Evolutionary conservation across 345 rosid genomes (phyloP).

Genomic region (Xanthoceras sorbifolium): DNA sequence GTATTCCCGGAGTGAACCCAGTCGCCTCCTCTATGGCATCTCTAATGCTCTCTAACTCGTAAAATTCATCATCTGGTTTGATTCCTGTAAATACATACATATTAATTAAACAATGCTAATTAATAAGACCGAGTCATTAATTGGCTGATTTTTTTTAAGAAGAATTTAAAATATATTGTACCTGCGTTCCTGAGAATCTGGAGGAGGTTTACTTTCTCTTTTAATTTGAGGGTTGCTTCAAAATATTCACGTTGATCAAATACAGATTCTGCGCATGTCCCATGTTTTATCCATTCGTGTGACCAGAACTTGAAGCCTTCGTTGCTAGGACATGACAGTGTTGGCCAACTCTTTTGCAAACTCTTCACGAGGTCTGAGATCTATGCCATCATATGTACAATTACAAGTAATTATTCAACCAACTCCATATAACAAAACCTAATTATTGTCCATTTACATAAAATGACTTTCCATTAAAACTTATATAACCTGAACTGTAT

Average conservation of each 20-base stretch:
- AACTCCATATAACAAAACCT: too few relatives aligned
- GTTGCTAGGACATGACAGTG: conserved; percentile 71
- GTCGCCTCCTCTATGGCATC: conserved; percentile 46
- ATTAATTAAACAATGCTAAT: too few relatives aligned
- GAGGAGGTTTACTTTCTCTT: conserved; percentile 54
- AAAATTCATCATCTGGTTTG: conserved; percentile 60
- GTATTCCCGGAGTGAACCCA: conserved; percentile 58
- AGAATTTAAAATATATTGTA: too few relatives aligned
- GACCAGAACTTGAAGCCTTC: conserved; percentile 68
- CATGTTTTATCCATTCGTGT: conserved; percentile 86
- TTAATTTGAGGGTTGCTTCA: conserved; percentile 53
- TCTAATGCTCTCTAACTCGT: conserved; percentile 36
- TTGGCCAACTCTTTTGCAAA: conserved; percentile 64
- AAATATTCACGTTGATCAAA: conserved; percentile 73
- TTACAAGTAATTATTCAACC: too few relatives aligned
- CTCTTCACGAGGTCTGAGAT: conserved; percentile 50
- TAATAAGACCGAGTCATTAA: too few relatives aligned
- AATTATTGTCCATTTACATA: too few relatives aligned
- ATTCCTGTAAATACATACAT: conserved; percentile 42
- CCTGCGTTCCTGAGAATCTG: conserved; percentile 50
- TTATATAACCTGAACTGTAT: too few relatives aligned
- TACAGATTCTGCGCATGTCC: conserved; percentile 73
- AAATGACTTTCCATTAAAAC: too few relatives aligned
- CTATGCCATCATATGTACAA: conserved; percentile 27
- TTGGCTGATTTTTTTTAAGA: too few relatives aligned